Base-by-base conservation (phyloP, 441 rosid genomes). In the Croton laevigatus region DNA sequence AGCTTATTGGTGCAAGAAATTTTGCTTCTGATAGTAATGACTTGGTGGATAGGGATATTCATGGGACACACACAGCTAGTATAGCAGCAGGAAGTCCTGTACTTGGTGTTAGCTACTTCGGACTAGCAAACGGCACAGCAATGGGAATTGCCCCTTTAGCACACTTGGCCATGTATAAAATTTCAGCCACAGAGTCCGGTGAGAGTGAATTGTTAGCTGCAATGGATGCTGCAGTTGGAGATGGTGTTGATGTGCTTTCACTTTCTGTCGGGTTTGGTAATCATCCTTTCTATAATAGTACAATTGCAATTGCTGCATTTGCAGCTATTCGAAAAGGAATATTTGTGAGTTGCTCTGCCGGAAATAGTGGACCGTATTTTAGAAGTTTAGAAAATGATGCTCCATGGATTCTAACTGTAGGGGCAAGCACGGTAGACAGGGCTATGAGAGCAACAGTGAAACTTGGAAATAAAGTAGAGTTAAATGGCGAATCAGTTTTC, bases 1-100 rank as follows among this genome's bases (percentile, higher is more conserved):
- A n/a, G n/a, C n/a, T n/a, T n/a, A n/a, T n/a, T n/a, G n/a, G n/a
- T n/a, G n/a, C n/a, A n/a, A n/a, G n/a, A n/a, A n/a, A n/a, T n/a
- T n/a, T n/a, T n/a, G n/a, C 71, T 42, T 11, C 57, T 27, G 59
- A 46, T 6, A 80, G 78, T 11, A 45, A 63, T 40, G 54, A 74
- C n/a, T 79, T 81, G 0, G n/a, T n/a, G 16, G 92, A 88, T 65
- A 77, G 76, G 27, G 20, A 34, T 0, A 85, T 80, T 16, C 90
- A 84, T 59, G 90, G 92, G 23, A 86, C 85, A 23, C 90, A 81
- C 75, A 86, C 88, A 34, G 75, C 92, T 9, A 78, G 84, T 1
- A 86, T 77, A 19, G 86, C 87, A 14, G 82, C 80, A 27, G 92
- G 92, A 19, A 73, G 68, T 16, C 46, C 69, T 0, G 88, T 86